Percentiles rank a stretch among this genome's conserved stretches.
Conservation (phyloP, 2,329 filamentous ascomycete species). For the Xylaria sp. region DNA sequence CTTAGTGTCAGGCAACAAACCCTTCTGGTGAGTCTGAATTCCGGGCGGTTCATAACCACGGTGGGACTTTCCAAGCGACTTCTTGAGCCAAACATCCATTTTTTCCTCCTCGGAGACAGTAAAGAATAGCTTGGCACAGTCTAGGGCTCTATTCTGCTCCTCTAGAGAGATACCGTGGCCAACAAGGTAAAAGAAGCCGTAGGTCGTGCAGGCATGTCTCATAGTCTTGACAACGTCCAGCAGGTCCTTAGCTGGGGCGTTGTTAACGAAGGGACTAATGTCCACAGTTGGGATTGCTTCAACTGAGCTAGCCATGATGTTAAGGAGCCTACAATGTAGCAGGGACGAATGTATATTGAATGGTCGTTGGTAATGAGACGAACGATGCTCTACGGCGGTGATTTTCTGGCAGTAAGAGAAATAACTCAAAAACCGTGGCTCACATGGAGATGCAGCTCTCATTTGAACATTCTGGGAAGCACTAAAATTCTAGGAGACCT, state of each 20-base stretch:
- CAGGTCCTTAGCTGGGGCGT: slow-evolving; percentile 38
- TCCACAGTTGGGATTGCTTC: slow-evolving; percentile 48
- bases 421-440: neutral
- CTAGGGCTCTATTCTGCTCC: slow-evolving; percentile 39
- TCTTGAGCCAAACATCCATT: slow-evolving; percentile 45
- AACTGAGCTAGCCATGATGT: slow-evolving; percentile 11
- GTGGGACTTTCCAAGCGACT: slow-evolving; percentile 46
- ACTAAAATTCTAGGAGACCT: neutral
- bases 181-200: slow-evolving; percentile 50
- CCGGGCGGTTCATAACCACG: slow-evolving; percentile 48
- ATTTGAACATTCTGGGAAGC: neutral
- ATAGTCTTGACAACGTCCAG: slow-evolving; percentile 44
- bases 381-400: neutral
- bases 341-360: neutral
- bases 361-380: neutral
- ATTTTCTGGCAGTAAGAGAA: neutral
- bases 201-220: slow-evolving; percentile 43
- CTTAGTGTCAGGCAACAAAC: slow-evolving; percentile 47
- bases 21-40: slow-evolving; percentile 45
- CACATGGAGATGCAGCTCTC: neutral
- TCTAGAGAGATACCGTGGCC: slow-evolving; percentile 47
- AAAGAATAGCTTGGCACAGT: slow-evolving; percentile 44
- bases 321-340: too few relatives aligned
- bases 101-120: slow-evolving; percentile 44
- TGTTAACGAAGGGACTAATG: slow-evolving; percentile 44